Conservation (phyloP, 2,329 filamentous ascomycete genomes). For the Pseudogymnoascus sp. region DNA sequence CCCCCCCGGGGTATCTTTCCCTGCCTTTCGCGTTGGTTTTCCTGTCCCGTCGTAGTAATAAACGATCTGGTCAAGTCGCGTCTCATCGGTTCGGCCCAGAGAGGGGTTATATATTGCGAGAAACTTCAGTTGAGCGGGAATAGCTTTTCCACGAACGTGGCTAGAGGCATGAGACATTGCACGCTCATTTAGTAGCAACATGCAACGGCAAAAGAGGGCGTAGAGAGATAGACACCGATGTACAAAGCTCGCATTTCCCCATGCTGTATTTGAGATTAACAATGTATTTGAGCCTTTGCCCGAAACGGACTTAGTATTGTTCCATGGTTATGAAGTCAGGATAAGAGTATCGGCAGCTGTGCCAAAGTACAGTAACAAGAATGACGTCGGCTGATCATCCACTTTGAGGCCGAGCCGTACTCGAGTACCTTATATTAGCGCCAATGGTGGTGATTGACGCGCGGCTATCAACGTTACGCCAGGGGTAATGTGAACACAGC, state of each 20-base stretch:
- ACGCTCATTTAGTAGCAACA: slow-evolving; percentile 12
- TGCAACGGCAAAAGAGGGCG: not conserved
- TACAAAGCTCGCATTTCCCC: not conserved
- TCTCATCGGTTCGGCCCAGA: slow-evolving; percentile 53
- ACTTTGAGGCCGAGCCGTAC: not conserved
- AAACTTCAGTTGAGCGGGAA: slow-evolving; percentile 78
- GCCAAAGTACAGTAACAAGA: not conserved
- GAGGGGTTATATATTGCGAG: slow-evolving; percentile 92
- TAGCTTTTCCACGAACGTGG: slow-evolving; percentile 18
- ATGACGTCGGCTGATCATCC: slow-evolving; percentile 7
- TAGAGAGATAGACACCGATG: not conserved
- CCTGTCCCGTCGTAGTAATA: slow-evolving; percentile 56
- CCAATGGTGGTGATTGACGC: not conserved
- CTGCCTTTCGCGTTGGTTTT: slow-evolving; percentile 17
- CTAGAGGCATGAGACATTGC: slow-evolving; percentile 21
- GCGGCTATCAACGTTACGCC: not conserved
- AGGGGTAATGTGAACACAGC: not conserved
- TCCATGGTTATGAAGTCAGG: not conserved
- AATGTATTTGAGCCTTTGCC: not conserved
- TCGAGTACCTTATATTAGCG: slow-evolving; percentile 1
- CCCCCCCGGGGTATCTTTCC: slow-evolving; percentile 20
- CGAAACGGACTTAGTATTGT: not conserved
- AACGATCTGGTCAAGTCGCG: slow-evolving; percentile 72
- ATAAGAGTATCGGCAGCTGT: slow-evolving; percentile 2
- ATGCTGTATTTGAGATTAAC: not conserved